A percentile compares a stretch with the other conserved stretches of the same genome.
These are phyloP conservation scores for Kurtzmaniella quercitrusa DNA, from an alignment of 1,139 yeast genomes.

Conservation along the genomic window DNA sequence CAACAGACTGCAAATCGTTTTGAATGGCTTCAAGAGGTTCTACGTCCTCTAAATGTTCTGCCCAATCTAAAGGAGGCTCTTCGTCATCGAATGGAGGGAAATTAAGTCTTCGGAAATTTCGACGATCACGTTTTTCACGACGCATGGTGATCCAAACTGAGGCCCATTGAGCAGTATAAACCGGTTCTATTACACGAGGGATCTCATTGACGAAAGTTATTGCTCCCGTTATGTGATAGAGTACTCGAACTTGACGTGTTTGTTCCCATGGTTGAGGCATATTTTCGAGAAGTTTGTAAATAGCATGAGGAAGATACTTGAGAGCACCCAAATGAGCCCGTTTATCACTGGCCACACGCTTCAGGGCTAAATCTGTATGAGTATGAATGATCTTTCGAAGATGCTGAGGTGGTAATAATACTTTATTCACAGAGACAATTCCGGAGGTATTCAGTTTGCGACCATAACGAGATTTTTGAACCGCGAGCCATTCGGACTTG, in stretches of 20 bases:
- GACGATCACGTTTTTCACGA: constrained; percentile 85
- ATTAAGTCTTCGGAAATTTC: constrained; percentile 85
- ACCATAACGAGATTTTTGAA: constrained; percentile 54
- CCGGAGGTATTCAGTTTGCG: constrained; percentile 1
- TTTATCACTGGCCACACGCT: constrained; percentile 81
- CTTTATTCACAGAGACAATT: constrained; percentile 28
- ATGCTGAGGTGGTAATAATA: constrained; percentile 94
- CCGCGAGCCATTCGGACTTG: constrained; percentile 60
- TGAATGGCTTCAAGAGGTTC: constrained; percentile 71
- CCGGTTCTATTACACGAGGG: constrained; percentile 90
- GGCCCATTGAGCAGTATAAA: constrained; percentile 94
- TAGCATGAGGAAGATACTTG: constrained; percentile 94
- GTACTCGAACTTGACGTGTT: constrained; percentile 76
- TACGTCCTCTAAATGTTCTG: constrained; percentile 69
- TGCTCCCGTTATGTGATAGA: constrained; percentile 91
- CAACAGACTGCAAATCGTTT: constrained; percentile 57
- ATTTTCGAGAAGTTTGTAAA: constrained; percentile 81
- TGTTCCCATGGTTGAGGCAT: constrained; percentile 99
- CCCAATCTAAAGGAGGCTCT: constrained; percentile 85
- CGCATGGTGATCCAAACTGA: constrained; percentile 91
- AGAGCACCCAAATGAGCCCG: constrained; percentile 86
- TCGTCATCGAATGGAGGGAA: constrained; percentile 98
- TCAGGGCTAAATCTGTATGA: constrained; percentile 83
- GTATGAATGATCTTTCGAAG: constrained; percentile 77
- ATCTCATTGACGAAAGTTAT: constrained; percentile 91